A percentile compares a stretch with the other conserved stretches of the same genome.
Conservation (phyloP, 129 eudicot species). For the Tanacetum coccineum region DNA sequence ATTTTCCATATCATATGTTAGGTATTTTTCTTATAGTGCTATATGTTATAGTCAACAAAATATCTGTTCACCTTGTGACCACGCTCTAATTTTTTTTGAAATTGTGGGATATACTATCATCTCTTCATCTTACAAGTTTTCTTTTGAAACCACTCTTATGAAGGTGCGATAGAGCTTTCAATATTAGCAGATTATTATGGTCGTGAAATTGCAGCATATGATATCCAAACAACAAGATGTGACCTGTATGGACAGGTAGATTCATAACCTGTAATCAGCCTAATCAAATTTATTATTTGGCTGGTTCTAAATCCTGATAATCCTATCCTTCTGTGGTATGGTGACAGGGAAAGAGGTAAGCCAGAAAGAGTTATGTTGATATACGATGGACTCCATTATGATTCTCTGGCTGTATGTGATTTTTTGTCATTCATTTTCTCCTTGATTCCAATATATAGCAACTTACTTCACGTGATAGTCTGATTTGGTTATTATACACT, state of each 20-base stretch:
- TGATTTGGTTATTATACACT: too few species aligned
- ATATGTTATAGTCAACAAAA: neutral
- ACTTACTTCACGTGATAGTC: too few species aligned
- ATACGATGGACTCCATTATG: slow-evolving; percentile 96
- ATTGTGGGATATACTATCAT: neutral
- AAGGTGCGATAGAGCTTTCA: slow-evolving; percentile 98
- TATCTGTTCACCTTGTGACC: neutral
- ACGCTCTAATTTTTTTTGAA: too few species aligned
- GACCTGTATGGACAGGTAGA: slow-evolving; percentile 95
- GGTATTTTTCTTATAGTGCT: neutral
- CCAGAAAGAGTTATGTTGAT: slow-evolving; percentile 88
- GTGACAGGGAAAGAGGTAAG: slow-evolving; percentile 66
- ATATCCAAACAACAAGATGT: slow-evolving; percentile 94
- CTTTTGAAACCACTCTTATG: slow-evolving; percentile 23
- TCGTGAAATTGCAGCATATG: slow-evolving; percentile 96
- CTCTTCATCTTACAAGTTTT: neutral
- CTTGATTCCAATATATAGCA: too few species aligned
- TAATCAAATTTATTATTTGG: slow-evolving; percentile 1
- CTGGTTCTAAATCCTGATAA: neutral
- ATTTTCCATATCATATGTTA: too few species aligned
- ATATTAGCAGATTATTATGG: slow-evolving; percentile 86
- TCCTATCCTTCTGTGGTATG: neutral
- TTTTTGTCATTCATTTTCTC: slow-evolving; percentile 17
- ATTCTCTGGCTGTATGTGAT: slow-evolving; percentile 87
- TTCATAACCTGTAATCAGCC: neutral